Evolutionary conservation across 257 asterid genomes (phyloP).

Genomic region (Paulownia fortunei): DNA sequence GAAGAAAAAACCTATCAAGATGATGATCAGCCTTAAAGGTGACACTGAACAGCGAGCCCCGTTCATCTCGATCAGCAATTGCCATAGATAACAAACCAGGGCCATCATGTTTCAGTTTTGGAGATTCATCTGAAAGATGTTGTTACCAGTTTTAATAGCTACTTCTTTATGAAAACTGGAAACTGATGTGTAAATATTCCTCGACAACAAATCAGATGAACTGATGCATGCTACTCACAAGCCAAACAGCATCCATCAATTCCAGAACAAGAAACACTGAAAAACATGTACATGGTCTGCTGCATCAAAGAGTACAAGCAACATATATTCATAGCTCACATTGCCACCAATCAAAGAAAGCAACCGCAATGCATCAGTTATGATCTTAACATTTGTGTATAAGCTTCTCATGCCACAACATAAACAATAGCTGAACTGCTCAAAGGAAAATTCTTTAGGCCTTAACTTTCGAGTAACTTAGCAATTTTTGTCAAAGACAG

Average conservation of each 20-base stretch:
- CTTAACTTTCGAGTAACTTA: background rate
- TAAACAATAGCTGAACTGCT: background rate
- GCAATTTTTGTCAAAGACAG: background rate
- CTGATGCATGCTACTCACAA: background rate
- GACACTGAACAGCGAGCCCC: slow-evolving; percentile 82
- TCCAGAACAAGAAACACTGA: slow-evolving; percentile 19
- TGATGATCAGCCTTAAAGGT: slow-evolving; percentile 92
- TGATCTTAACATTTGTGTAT: no score
- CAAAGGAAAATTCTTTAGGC: background rate
- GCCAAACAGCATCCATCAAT: background rate
- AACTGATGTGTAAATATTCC: background rate
- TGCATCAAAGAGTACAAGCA: background rate
- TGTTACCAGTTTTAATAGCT: slow-evolving; percentile 28
- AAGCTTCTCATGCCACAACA: background rate
- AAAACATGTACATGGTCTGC: background rate
- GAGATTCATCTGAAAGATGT: slow-evolving; percentile 75
- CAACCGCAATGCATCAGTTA: no score
- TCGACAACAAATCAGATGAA: background rate
- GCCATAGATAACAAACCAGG: slow-evolving; percentile 95
- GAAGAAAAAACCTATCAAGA: slow-evolving; percentile 78
- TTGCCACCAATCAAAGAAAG: background rate
- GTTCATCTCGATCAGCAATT: slow-evolving; percentile 85
- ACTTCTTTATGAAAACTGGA: slow-evolving; percentile 6
- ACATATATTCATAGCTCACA: background rate
- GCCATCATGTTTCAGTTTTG: slow-evolving; percentile 83